phyloP scores from a whole-genome alignment of 352 stramenopile species.

The Blastocystis sp. region DNA sequence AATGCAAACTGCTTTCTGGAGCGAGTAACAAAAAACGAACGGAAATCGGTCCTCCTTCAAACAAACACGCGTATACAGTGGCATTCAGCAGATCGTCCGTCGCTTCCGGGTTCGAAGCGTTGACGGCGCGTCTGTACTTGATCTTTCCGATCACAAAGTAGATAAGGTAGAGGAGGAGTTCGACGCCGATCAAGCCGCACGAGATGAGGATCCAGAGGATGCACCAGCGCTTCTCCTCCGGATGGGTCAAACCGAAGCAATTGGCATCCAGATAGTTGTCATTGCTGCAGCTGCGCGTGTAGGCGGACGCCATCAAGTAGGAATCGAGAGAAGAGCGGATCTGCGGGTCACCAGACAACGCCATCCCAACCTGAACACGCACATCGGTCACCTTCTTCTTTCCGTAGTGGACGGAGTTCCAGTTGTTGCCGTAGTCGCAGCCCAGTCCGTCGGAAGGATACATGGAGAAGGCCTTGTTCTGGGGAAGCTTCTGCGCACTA shows the following conservation, averaged over 20 bases:
- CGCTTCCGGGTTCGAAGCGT: background rate
- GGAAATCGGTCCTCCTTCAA: background rate
- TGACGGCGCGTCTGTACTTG: constrained; percentile 19
- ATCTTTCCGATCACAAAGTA: background rate
- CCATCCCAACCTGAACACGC: background rate
- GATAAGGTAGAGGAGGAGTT: constrained; percentile 31
- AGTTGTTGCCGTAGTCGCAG: constrained; percentile 70
- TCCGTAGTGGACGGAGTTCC: constrained; percentile 61
- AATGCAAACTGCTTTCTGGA: too few species aligned
- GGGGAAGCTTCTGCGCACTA: constrained; percentile 40
- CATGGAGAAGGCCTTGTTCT: constrained; percentile 49
- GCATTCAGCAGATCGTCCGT: constrained; percentile 6
- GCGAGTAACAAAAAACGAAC: background rate
- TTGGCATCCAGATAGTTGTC: background rate
- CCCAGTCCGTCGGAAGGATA: constrained; percentile 35
- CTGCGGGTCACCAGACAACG: background rate
- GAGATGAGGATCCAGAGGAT: constrained; percentile 34
- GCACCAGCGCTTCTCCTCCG: constrained; percentile 13
- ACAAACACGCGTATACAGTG: constrained; percentile 18
- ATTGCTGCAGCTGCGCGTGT: constrained; percentile 62
- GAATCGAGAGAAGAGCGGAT: constrained; percentile 45
- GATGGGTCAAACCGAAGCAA: constrained; percentile 27
- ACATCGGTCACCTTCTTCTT: constrained; percentile 37
- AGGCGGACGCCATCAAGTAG: constrained; percentile 41
- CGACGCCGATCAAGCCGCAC: background rate